These are phyloP conservation scores for Cyclospora cayetanensis DNA, from an alignment of 169 alveolate species.

Conservation along the genomic window DNA sequence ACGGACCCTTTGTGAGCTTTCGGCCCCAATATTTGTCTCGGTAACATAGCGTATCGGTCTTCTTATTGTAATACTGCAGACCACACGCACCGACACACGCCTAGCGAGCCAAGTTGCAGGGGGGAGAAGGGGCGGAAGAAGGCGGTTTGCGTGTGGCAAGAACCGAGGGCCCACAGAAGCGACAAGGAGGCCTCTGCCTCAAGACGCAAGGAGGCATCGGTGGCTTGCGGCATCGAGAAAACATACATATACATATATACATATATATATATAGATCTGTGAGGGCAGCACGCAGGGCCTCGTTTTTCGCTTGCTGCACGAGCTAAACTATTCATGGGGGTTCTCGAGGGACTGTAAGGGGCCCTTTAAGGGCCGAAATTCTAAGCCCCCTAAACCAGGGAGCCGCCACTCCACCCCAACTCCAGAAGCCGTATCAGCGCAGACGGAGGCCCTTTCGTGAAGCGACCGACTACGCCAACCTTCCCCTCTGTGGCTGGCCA, in stretches of 20 bases:
- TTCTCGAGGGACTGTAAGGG: too few relatives aligned
- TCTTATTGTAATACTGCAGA: slow-evolving; percentile 76
- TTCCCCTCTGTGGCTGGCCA: too few relatives aligned
- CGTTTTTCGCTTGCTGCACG: neutral
- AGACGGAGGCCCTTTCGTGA: too few relatives aligned
- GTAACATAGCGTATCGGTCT: slow-evolving; percentile 76
- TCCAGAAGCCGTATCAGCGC: too few relatives aligned
- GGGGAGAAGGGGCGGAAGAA: neutral
- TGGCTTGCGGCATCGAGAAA: neutral
- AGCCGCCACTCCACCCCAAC: too few relatives aligned
- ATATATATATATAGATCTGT: neutral
- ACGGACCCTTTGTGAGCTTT: slow-evolving; percentile 73
- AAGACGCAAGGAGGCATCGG: neutral
- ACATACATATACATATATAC: neutral
- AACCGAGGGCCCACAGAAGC: neutral
- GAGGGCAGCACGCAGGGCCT: neutral
- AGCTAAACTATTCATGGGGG: too few relatives aligned
- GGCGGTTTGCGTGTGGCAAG: neutral
- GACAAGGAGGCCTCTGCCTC: neutral
- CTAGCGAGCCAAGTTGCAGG: neutral
- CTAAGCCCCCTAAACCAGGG: too few relatives aligned
- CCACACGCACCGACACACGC: neutral
- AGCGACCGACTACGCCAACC: too few relatives aligned
- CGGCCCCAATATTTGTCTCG: slow-evolving; percentile 83
- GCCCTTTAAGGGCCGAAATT: too few relatives aligned